A percentile compares a stretch with the other conserved stretches of the same genome.
These are phyloP conservation scores for Strobilomyces dryophilus DNA, from an alignment of 768 basidiomycete genomes.

Conservation along the genomic window DNA sequence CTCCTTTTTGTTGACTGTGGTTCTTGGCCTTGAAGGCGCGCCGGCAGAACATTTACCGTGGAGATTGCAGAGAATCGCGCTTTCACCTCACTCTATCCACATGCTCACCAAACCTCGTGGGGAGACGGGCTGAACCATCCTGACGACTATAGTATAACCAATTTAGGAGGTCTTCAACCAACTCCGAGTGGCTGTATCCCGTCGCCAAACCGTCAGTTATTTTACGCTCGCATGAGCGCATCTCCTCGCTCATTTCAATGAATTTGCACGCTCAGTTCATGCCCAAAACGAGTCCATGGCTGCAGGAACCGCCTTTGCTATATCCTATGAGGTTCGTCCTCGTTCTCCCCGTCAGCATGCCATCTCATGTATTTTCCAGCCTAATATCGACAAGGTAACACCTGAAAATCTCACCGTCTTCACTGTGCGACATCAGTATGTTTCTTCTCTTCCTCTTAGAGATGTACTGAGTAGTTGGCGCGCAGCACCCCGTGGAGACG, in stretches of 20 bases:
- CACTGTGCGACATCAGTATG: not conserved
- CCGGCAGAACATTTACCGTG: not conserved
- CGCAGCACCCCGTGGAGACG: constrained; percentile 13
- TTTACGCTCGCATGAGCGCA: not conserved
- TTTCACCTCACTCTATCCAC: not conserved
- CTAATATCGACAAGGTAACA: not conserved
- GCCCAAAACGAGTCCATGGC: constrained; percentile 6
- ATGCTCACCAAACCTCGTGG: not conserved
- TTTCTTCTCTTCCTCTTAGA: not conserved
- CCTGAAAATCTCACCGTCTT: constrained; percentile 1
- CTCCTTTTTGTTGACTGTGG: not conserved
- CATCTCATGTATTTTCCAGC: not conserved
- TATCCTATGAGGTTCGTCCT: constrained; percentile 14
- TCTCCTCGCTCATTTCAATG: not conserved
- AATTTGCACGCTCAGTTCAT: constrained; percentile 7
- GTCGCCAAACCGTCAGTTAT: constrained; percentile 12
- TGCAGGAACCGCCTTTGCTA: constrained; percentile 6
- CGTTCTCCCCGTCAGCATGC: not conserved
- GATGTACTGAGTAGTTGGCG: not conserved
- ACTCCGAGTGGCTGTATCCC: not conserved
- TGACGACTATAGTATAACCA: not conserved
- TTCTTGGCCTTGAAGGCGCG: not conserved
- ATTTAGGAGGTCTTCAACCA: not conserved
- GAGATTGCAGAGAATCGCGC: constrained; percentile 8
- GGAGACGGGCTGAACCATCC: constrained; percentile 3